phyloP scores from a whole-genome alignment of 2,329 filamentous ascomycete species.

The Domatiomyces globalis region DNA sequence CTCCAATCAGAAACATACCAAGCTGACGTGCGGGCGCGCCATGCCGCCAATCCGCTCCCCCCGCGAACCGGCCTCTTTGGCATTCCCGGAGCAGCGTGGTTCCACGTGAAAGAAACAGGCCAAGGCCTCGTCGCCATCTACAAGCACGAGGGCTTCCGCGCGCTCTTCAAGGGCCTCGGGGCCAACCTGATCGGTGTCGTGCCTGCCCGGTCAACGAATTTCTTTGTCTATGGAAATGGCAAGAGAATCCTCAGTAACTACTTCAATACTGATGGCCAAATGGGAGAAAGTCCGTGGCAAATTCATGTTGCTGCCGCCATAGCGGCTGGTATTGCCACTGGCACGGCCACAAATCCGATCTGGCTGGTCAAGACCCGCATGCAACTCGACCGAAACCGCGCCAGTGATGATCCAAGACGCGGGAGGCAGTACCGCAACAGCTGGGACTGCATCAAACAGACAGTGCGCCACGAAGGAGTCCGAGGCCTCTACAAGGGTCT shows the following conservation, averaged over 20 bases:
- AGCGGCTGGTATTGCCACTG: conserved; percentile 67
- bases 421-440: conserved; percentile 71
- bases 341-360: conserved; percentile 87
- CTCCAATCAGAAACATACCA: conserved; percentile 94
- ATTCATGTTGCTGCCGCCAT: conserved; percentile 69
- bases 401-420: conserved; percentile 39
- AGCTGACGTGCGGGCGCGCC: conserved; percentile 56
- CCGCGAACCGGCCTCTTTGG: conserved; percentile 45
- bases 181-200: conserved; percentile 84
- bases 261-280: conserved; percentile 47
- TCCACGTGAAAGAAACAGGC: conserved; percentile 73
- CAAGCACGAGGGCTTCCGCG: conserved; percentile 65
- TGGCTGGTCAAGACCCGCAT: conserved; percentile 91
- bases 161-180: conserved; percentile 83
- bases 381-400: conserved; percentile 77
- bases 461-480: conserved; percentile 65
- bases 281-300: conserved; percentile 16
- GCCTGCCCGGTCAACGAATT: conserved; percentile 81
- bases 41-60: conserved; percentile 43
- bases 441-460: conserved; percentile 72
- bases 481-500: conserved; percentile 77
- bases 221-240: conserved; percentile 83
- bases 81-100: conserved; percentile 49
- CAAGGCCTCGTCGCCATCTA: conserved; percentile 74
- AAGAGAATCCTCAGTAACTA: conserved; percentile 67